These are phyloP conservation scores for Lentinula sp. DNA, from an alignment of 768 basidiomycete genomes.

Conservation along the genomic window DNA sequence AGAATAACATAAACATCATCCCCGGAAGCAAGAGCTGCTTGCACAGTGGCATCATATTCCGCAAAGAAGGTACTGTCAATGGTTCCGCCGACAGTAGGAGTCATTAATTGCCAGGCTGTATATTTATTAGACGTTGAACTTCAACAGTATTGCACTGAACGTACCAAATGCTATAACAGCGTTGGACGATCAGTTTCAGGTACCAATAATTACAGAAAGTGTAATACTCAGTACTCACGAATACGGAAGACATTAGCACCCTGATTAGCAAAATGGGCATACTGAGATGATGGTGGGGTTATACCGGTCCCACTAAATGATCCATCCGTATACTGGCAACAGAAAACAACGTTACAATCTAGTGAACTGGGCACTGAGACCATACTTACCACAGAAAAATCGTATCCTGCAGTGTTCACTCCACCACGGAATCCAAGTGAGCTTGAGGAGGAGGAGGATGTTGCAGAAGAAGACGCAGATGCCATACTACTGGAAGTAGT, in stretches of 20 bases:
- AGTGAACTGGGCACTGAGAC: not conserved
- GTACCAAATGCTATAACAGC: slow-evolving; percentile 21
- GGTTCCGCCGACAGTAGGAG: slow-evolving; percentile 40
- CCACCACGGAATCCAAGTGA: slow-evolving; percentile 35
- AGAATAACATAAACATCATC: slow-evolving; percentile 41
- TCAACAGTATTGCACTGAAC: slow-evolving; percentile 12
- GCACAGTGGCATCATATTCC: slow-evolving; percentile 42
- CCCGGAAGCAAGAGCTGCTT: slow-evolving; percentile 35
- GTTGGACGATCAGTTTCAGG: too few relatives aligned
- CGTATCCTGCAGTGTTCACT: slow-evolving; percentile 42
- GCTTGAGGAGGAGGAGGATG: slow-evolving; percentile 8
- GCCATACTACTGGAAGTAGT: too few relatives aligned
- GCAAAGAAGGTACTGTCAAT: slow-evolving; percentile 40
- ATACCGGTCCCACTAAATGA: slow-evolving; percentile 34
- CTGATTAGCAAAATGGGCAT: slow-evolving; percentile 39
- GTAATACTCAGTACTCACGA: not conserved
- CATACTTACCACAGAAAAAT: slow-evolving; percentile 33
- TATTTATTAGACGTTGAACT: slow-evolving; percentile 6
- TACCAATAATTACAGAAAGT: too few relatives aligned
- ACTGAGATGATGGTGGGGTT: slow-evolving; percentile 36
- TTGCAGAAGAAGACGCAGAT: too few relatives aligned
- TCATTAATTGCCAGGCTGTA: slow-evolving; percentile 49
- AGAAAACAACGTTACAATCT: not conserved
- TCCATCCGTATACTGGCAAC: slow-evolving; percentile 31
- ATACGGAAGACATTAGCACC: slow-evolving; percentile 43